Conservation (phyloP, 306 rosid genomes). For the Cucurbita maxima region DNA sequence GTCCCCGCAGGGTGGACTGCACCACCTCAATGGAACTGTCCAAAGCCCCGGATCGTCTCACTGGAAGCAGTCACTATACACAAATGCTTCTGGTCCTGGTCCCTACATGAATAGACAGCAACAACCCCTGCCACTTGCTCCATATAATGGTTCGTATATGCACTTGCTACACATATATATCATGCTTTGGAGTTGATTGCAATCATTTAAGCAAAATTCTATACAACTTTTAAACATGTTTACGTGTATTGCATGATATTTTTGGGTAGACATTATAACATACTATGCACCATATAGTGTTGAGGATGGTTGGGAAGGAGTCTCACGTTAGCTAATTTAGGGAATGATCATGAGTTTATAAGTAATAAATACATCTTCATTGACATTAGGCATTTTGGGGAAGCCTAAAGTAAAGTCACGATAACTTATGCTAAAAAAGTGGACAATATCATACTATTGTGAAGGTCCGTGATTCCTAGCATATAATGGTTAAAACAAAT, state of each 20-base stretch:
- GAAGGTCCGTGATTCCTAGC: too few relatives aligned
- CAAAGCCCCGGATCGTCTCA: conserved; percentile 38
- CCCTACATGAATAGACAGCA: conserved; percentile 48
- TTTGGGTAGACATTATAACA: not conserved
- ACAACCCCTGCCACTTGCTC: conserved; percentile 21
- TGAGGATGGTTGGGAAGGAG: too few relatives aligned
- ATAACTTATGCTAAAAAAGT: too few relatives aligned
- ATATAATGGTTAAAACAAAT: too few relatives aligned
- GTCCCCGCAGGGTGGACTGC: conserved; percentile 41
- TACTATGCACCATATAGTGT: not conserved
- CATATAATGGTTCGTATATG: conserved; percentile 38
- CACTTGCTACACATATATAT: conserved; percentile 9
- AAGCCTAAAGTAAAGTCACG: too few relatives aligned
- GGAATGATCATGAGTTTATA: too few relatives aligned
- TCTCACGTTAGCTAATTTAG: too few relatives aligned
- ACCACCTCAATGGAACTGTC: conserved; percentile 42
- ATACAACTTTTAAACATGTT: not conserved
- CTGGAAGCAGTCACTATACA: conserved; percentile 40
- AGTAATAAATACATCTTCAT: too few relatives aligned
- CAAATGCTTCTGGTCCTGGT: conserved; percentile 36
- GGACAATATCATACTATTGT: too few relatives aligned
- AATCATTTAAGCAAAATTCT: not conserved
- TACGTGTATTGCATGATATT: not conserved
- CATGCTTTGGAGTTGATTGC: not conserved
- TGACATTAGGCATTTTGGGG: too few relatives aligned